Conservation (phyloP, 106 monocot genomes). For the Apostasia shenzhenica region DNA sequence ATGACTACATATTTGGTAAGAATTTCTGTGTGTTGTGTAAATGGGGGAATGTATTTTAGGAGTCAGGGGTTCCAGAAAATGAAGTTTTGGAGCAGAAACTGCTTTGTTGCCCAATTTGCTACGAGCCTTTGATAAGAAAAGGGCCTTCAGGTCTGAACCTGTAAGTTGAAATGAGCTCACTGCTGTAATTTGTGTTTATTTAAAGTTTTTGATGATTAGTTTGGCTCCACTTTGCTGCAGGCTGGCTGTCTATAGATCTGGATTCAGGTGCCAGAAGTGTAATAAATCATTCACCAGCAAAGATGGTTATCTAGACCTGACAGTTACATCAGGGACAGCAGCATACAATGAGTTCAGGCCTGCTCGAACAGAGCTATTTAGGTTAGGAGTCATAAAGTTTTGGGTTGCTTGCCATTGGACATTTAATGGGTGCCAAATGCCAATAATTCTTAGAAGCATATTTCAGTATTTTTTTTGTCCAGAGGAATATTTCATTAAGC, state of each 20-base stretch:
- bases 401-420: neutral
- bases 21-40: neutral
- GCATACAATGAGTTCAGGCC: conserved; percentile 80
- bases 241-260: conserved; percentile 89
- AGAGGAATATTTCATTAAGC: too few species aligned
- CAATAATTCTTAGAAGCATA: too few species aligned
- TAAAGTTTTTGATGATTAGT: neutral
- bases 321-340: conserved; percentile 81
- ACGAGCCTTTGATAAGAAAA: conserved; percentile 75
- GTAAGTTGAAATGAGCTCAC: conserved; percentile 32
- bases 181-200: neutral
- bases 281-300: conserved; percentile 81
- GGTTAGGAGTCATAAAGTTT: conserved; percentile 24
- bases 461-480: too few species aligned
- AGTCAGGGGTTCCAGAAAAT: conserved; percentile 13
- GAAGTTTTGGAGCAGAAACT: conserved; percentile 22
- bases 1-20: neutral
- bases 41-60: conserved; percentile 19
- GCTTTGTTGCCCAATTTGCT: conserved; percentile 91
- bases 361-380: conserved; percentile 83
- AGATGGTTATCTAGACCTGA: conserved; percentile 83
- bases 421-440: too few species aligned
- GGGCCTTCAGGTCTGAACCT: conserved; percentile 84
- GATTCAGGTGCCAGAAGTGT: conserved; percentile 80
- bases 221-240: conserved; percentile 27